Percentiles rank a stretch among this genome's conserved stretches.
phyloP scores from a whole-genome alignment of 2,329 filamentous ascomycete genomes.

The Bimuria novae-zelandiae region DNA sequence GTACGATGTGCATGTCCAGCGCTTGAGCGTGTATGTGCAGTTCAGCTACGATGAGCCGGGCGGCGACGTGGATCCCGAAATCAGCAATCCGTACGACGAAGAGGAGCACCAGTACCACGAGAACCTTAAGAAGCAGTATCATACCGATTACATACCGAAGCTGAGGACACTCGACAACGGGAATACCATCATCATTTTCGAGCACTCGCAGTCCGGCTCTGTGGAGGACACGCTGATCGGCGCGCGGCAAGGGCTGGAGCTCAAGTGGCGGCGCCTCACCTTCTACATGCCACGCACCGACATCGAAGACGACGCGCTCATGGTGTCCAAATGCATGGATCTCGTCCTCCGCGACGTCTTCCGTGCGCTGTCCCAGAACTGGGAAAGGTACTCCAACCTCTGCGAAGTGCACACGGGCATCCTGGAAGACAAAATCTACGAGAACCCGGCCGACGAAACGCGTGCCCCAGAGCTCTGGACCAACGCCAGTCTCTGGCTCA shows the following conservation, averaged over 20 bases:
- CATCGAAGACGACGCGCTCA: conserved; percentile 47
- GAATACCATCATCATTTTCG: conserved; percentile 58
- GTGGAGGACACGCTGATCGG: conserved; percentile 57
- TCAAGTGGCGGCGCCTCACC: conserved; percentile 58
- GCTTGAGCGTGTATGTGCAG: conserved; percentile 57
- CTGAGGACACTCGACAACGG: conserved; percentile 54
- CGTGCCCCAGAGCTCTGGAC: conserved; percentile 58
- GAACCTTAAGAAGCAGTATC: conserved; percentile 36
- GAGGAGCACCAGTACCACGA: conserved; percentile 42
- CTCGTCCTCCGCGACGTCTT: conserved; percentile 57
- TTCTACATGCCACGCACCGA: conserved; percentile 55
- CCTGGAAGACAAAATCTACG: conserved; percentile 53
- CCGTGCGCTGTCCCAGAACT: conserved; percentile 51
- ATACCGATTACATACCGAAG: conserved; percentile 44
- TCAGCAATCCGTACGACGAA: conserved; percentile 53
- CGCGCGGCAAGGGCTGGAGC: conserved; percentile 56
- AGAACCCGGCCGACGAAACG: conserved; percentile 58
- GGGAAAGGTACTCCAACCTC: conserved; percentile 52
- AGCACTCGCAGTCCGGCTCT: conserved; percentile 53
- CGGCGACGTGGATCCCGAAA: conserved; percentile 46
- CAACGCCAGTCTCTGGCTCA: conserved; percentile 57
- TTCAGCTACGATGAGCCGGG: conserved; percentile 49
- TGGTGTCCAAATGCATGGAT: conserved; percentile 56
- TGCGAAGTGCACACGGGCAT: conserved; percentile 57
- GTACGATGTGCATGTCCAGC: conserved; percentile 57